Base-by-base conservation (phyloP, 2,329 filamentous ascomycete genomes). In the Aureobasidium leucospermi region DNA sequence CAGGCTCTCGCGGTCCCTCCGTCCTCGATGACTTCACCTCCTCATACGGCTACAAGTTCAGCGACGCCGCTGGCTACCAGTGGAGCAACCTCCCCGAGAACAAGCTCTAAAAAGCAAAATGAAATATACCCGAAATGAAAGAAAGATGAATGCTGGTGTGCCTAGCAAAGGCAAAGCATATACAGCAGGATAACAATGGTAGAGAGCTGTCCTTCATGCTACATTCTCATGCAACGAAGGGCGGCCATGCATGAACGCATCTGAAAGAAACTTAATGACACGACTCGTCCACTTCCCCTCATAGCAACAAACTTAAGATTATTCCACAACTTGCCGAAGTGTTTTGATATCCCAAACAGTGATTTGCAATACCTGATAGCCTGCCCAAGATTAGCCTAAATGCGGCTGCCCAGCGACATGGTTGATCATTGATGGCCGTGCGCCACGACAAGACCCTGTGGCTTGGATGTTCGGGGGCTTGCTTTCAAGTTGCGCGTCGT, bases 11-110 rank as follows among this genome's bases (percentile, higher is more conserved):
- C 69, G 94, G 95, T 62, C 95, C 95, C 31, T 89, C 92, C 59
- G 93, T 99, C 39, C 83, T 99, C 60, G 94, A 99, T 68, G 94
- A 99, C 78, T 99, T 99, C 79, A 97, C 93, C 34, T 88, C 92
- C 42, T 96, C 92, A 6, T 99, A 96, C 73, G 94, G 94, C 65
- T 99, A 99, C 83, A 96, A 96, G 77, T 99, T 99, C 81, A 95
- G 89, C 72, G 94, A 99, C 70, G 90, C 92, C 63, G 89, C 92
- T 67, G 92, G 92, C 60, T 96, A 96, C 79, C 90, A 96, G 77
- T 96, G 92, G 92, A 90, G 90, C 38, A 69, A 70, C 61, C 88
- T 89, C 61, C 90, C 88, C 61, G 85, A 85, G 64, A 79, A 81
- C 60, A 91, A 92, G 81, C 84, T 95, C 81, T 95, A 86, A 59